phyloP scores from a whole-genome alignment of 192 early-diverging fungal genomes.

The Chytriomyces sp. region DNA sequence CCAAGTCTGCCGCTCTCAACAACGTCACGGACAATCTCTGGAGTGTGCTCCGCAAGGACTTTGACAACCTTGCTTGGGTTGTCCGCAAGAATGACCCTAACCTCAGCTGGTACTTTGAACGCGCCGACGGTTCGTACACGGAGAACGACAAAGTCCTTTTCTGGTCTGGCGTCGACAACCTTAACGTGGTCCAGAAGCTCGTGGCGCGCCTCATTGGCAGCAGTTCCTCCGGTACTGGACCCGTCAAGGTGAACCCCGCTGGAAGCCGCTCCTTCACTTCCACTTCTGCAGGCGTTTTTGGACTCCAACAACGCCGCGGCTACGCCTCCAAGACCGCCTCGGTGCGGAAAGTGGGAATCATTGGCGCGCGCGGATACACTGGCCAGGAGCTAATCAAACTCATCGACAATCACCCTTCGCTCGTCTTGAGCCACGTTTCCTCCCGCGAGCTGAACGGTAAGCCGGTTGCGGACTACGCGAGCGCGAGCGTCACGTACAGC shows the following conservation, averaged over 20 bases:
- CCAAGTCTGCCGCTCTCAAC: conserved; percentile 84
- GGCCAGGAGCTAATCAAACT: conserved; percentile 93
- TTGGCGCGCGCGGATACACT: conserved; percentile 97
- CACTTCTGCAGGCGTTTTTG: conserved; percentile 17
- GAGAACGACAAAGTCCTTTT: conserved; percentile 79
- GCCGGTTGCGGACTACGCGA: conserved; percentile 76
- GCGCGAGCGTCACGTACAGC: conserved; percentile 70
- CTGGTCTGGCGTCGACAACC: conserved; percentile 90
- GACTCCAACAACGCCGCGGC: conserved; percentile 52
- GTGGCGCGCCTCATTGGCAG: conserved; percentile 57
- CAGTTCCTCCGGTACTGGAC: not conserved
- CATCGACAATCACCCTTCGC: conserved; percentile 80
- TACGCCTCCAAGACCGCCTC: conserved; percentile 56
- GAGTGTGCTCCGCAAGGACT: conserved; percentile 84
- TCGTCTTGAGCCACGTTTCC: conserved; percentile 86
- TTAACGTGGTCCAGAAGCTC: conserved; percentile 72
- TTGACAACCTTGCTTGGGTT: conserved; percentile 80
- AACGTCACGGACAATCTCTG: conserved; percentile 97
- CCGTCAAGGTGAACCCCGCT: conserved; percentile 7
- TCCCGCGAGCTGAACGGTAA: conserved; percentile 94
- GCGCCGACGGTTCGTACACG: conserved; percentile 85
- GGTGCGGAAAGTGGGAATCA: conserved; percentile 68
- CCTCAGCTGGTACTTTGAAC: conserved; percentile 95
- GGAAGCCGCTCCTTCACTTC: conserved; percentile 64
- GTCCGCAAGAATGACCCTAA: conserved; percentile 75